These are phyloP conservation scores for Scenedesmus sp. DNA, from an alignment of 163 green algal species.

Conservation along the genomic window DNA sequence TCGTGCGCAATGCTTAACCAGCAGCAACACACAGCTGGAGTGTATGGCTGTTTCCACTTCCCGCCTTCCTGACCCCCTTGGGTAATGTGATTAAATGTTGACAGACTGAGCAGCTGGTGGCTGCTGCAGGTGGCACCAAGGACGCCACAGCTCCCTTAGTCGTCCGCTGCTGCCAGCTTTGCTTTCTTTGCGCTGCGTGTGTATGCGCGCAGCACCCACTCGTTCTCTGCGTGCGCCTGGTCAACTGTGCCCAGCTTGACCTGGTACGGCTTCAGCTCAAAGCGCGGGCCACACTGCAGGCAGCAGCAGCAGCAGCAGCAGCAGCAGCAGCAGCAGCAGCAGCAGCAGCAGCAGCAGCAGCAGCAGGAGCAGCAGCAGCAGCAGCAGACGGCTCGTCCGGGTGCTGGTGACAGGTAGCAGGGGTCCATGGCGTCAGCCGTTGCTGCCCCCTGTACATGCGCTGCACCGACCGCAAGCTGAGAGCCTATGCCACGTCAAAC, in stretches of 20 bases:
- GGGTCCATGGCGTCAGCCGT: not conserved
- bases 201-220: slow-evolving; percentile 95
- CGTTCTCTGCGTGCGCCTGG: slow-evolving; percentile 94
- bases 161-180: slow-evolving; percentile 51
- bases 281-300: slow-evolving; percentile 89
- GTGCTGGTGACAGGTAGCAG: too few relatives aligned
- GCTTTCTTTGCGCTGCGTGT: slow-evolving; percentile 88
- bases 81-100: not conserved
- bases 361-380: not conserved
- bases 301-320: slow-evolving; percentile 17
- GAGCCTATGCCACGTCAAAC: too few relatives aligned
- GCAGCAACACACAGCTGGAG: too few relatives aligned
- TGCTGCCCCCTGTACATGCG: not conserved
- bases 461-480: too few relatives aligned
- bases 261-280: slow-evolving; percentile 94
- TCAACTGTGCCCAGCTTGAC: slow-evolving; percentile 97
- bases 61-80: too few relatives aligned
- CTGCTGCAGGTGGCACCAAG: not conserved
- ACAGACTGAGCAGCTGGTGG: not conserved
- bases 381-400: not conserved
- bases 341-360: not conserved
- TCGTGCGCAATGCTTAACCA: too few relatives aligned
- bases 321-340: not conserved
- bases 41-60: too few relatives aligned
- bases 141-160: not conserved